phyloP scores from a whole-genome alignment of 31 red algal species.

The Asparagopsis taxiformis region DNA sequence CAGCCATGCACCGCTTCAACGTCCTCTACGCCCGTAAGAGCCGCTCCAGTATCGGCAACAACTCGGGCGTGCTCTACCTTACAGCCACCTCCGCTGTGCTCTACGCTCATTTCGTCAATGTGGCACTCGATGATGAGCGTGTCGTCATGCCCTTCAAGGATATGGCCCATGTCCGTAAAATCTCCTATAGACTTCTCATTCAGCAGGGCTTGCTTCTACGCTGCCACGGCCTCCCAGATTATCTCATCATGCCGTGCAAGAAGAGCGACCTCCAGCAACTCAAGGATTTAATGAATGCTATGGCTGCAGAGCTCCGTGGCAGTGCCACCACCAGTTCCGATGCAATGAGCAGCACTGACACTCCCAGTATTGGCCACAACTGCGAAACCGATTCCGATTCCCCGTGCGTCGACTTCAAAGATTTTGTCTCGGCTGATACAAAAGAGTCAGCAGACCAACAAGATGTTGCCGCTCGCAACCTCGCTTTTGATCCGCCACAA shows the following conservation, averaged over 20 bases:
- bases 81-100: slow-evolving; percentile 20
- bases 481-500: too few relatives aligned
- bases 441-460: too few relatives aligned
- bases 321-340: too few relatives aligned
- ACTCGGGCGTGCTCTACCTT: slow-evolving; percentile 23
- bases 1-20: slow-evolving; percentile 4
- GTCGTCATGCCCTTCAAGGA: slow-evolving; percentile 22
- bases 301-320: neutral
- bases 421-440: too few relatives aligned
- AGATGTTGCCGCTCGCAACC: too few relatives aligned
- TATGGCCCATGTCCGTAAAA: slow-evolving; percentile 14
- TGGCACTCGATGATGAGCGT: slow-evolving; percentile 13
- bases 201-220: slow-evolving; percentile 21
- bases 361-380: too few relatives aligned
- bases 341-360: too few relatives aligned
- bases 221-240: slow-evolving; percentile 21
- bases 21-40: slow-evolving; percentile 22
- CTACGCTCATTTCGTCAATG: slow-evolving; percentile 28
- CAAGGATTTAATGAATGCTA: neutral
- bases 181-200: slow-evolving; percentile 8
- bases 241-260: slow-evolving; percentile 16
- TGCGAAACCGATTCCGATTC: too few relatives aligned
- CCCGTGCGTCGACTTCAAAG: too few relatives aligned
- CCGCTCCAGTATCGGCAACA: slow-evolving; percentile 21
- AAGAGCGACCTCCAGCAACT: slow-evolving; percentile 13